Base-by-base conservation (phyloP, 1,139 yeast species). In the Diutina ranongensis region DNA sequence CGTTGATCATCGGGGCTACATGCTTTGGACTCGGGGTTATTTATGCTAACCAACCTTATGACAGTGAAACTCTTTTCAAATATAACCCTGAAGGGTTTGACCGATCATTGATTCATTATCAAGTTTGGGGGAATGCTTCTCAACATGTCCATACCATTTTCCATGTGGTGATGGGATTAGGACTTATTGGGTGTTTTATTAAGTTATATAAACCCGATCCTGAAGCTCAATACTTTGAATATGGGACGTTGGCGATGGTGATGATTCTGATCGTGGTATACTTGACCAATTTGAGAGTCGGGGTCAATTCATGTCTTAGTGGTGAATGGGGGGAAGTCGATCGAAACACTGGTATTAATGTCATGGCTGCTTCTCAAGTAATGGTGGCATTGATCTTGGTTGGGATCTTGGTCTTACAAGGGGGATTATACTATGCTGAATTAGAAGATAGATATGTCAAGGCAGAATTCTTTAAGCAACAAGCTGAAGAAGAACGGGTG, bases 291-390 rank as follows among this genome's bases (percentile, higher is more conserved):
- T 70, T 92, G 54, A 76, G 89, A 61, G 78, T 85, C 46, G 98
- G 98, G 45, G 71, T 82, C 45, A 74, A 75, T 55, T 77, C 94
- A 46, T 78, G 87, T 49, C 57, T 76, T 28, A 63, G 74, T 49
- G 88, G 89, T 44, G 70, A 77, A 50, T 92, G 97, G 97, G 97
- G 96, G 51, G 97, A 92, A 47, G 95, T 92, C 46, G 87, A 85
- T 56, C 78, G 75, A 61, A 70, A 72, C 51, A 87, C 95, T 27
- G 97, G 97, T 21, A 66, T 92, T 56, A 86, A 86, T 54, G 96
- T 92, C 40, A 78, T 92, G 61, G 96, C 94, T 41, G 97, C 97
- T 4, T 80, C 94, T 41, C 82, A 83, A 63, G 76, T 84, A 44
- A 83, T 92, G 71, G 71, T 85, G 52, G 77, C 83, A 19, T 62